Percentiles rank a stretch among this genome's conserved stretches.
These are phyloP conservation scores for Stygiomarasmius scandens DNA, from an alignment of 1,284 basidiomycete genomes.

Conservation along the genomic window DNA sequence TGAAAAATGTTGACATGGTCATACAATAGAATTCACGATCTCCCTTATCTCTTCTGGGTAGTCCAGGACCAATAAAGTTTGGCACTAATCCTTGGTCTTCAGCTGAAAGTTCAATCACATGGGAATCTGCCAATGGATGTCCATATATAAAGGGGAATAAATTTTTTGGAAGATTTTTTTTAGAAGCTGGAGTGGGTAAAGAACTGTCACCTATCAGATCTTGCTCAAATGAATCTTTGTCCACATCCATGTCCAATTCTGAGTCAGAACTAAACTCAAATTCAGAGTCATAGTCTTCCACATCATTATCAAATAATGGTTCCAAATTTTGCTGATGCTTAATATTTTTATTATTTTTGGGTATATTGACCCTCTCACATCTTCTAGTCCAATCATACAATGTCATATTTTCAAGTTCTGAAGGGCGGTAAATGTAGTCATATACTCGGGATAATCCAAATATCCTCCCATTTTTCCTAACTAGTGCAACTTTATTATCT, in stretches of 20 bases:
- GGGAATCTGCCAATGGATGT: no score
- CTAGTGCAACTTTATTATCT: constrained; percentile 12
- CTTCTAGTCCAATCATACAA: constrained; percentile 13
- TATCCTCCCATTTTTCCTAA: no score
- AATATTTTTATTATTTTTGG: constrained; percentile 6
- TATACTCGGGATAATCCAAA: constrained; percentile 16
- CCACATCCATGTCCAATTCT: not conserved
- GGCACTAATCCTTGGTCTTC: not conserved
- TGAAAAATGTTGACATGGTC: constrained; percentile 12
- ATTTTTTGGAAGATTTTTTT: constrained; percentile 9
- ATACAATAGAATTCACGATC: constrained; percentile 4
- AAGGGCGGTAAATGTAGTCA: constrained; percentile 23
- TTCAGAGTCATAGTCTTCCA: constrained; percentile 16
- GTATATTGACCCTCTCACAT: constrained; percentile 10
- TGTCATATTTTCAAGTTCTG: not conserved
- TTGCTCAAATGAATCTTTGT: not conserved
- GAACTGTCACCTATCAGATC: not conserved
- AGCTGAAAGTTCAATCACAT: not conserved
- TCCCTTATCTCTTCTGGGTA: no score
- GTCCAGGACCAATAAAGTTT: not conserved
- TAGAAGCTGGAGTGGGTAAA: constrained; percentile 8
- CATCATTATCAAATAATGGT: constrained; percentile 27
- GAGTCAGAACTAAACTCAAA: not conserved
- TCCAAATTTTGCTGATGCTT: constrained; percentile 29
- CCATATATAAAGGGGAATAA: not conserved